Conservation (phyloP, 371 early-diverging fungal genomes). For the Chytridium lagenaria region DNA sequence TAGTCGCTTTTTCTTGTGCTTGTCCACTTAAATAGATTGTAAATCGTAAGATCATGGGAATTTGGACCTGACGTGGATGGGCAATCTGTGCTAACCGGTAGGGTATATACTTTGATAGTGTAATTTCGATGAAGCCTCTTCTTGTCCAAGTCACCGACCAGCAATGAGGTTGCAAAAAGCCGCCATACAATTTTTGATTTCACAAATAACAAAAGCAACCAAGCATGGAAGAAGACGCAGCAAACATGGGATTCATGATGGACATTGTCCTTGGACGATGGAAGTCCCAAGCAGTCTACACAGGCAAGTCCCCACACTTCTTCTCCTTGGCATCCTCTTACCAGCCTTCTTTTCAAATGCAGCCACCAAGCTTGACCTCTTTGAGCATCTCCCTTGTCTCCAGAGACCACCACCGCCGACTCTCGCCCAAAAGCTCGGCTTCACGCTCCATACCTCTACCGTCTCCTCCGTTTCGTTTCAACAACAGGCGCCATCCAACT, state of each 20-base stretch:
- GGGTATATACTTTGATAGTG: no score
- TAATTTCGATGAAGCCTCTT: no score
- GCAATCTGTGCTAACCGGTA: no score
- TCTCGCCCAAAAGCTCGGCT: slow-evolving; percentile 4
- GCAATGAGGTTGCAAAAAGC: no score
- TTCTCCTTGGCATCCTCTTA: not conserved
- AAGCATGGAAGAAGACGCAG: not conserved
- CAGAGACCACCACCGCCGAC: not conserved
- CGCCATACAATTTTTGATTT: no score
- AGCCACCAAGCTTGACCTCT: slow-evolving; percentile 19
- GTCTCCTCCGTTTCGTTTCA: not conserved
- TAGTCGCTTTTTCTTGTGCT: no score
- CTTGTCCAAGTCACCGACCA: no score
- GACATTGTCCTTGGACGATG: not conserved
- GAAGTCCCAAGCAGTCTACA: not conserved
- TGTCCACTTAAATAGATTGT: no score
- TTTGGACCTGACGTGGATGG: no score
- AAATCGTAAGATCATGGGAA: no score
- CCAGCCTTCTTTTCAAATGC: no score
- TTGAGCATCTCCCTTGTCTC: slow-evolving; percentile 11
- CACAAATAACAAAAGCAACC: not conserved
- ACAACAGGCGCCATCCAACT: not conserved
- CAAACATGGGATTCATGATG: not conserved
- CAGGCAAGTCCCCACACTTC: not conserved
- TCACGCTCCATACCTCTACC: slow-evolving; percentile 18